Conservation (phyloP, 164 flowering plant species). For the Echeveria elegans region DNA sequence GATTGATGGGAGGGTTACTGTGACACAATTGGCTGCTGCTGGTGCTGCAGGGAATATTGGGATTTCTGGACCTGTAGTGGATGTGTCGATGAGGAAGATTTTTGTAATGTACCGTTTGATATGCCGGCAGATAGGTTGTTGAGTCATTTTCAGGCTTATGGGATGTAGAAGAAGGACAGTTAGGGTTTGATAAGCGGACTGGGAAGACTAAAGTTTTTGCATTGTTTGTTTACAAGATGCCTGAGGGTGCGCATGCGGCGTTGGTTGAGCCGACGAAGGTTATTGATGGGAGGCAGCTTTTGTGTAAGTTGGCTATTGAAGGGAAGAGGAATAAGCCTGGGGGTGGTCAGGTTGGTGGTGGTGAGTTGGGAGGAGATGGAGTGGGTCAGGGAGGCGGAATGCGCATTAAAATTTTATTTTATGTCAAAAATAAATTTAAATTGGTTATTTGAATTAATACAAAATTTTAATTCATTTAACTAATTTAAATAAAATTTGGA, state of each 20-base stretch:
- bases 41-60: constrained; percentile 37
- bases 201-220: constrained; percentile 88
- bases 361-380: constrained; percentile 30
- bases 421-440: no score
- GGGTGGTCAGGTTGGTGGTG: no score
- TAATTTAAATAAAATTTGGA: no score
- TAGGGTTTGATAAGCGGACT: constrained; percentile 83
- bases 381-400: constrained; percentile 26
- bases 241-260: constrained; percentile 66
- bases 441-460: no score
- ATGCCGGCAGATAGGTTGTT: constrained; percentile 68
- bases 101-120: constrained; percentile 85
- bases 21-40: constrained; percentile 72
- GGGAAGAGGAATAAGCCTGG: constrained; percentile 66
- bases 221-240: constrained; percentile 82
- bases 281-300: constrained; percentile 71
- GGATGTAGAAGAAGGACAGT: constrained; percentile 92
- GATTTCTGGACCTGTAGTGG: constrained; percentile 17
- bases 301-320: constrained; percentile 74
- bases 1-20: constrained; percentile 85
- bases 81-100: constrained; percentile 66
- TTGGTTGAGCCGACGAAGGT: constrained; percentile 63
- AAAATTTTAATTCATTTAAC: no score
- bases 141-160: constrained; percentile 53
- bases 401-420: no score